Base-by-base conservation (phyloP, 768 basidiomycete species). In the Lentinula raphanica region DNA sequence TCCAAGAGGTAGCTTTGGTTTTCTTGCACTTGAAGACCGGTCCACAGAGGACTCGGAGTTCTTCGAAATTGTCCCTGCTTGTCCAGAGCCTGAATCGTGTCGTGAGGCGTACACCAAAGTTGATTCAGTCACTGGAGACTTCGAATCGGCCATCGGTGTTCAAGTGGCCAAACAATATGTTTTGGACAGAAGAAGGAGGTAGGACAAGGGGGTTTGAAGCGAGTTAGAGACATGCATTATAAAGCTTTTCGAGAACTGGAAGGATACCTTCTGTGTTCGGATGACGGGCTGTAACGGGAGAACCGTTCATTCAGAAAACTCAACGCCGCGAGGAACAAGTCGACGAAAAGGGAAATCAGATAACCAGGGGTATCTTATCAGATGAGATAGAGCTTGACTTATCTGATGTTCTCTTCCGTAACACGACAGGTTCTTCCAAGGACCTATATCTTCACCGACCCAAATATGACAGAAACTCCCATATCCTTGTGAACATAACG, bases 1-100 rank as follows among this genome's bases (percentile, higher is more conserved):
- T 29, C 54, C 59, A 36, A 72, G 62, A 23, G 75, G 75, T 31
- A 76, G 58, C 45, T 55, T 67, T 9, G 65, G 68, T 62, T 67
- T 69, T 31, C 36, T 42, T 23, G 40, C 23, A 21, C 1, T 5
- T 23, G 17, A 36, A n/a, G 32, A n/a, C 21, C 12, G 28, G 12
- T 15, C 21, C 1, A 17, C 27, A 3, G 48, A 29, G 23, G 32
- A 35, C 19, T 29, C 27, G 12, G 48, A 49, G 3, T 27, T 38
- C n/a, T 53, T 32, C 3, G 23, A 39, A 5, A 25, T 7, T 35
- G 15, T 13, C n/a, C 12, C 36, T 19, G 27, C 13, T 13, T 21
- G 27, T 35, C 17, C 23, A 39, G 31, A 36, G 13, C 5, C 19
- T 7, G 50, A 53, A 12, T 31, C 13, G 8, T 44, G 21, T 44